Evolutionary conservation across 495 filamentous ascomycete species (phyloP).

Genomic region (Hyaloscypha variabilis): DNA sequence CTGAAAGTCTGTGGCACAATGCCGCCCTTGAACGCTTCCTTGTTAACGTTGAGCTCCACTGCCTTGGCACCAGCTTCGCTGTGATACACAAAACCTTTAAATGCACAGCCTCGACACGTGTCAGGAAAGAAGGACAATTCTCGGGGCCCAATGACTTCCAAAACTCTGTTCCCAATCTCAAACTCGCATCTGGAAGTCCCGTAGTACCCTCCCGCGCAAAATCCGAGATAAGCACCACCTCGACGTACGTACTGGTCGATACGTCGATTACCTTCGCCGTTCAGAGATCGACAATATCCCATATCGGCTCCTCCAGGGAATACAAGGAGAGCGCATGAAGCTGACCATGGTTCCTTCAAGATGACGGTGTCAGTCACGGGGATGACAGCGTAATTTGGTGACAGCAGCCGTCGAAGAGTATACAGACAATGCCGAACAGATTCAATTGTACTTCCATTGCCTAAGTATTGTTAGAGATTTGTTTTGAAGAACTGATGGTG

Average conservation of each 20-base stretch:
- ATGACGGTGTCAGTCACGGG: slow-evolving; percentile 77
- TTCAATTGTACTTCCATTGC: slow-evolving; percentile 81
- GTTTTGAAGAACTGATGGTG: background rate
- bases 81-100: slow-evolving; percentile 87
- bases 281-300: slow-evolving; percentile 85
- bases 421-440: slow-evolving; percentile 90
- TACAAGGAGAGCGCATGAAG: slow-evolving; percentile 85
- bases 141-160: slow-evolving; percentile 85
- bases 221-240: slow-evolving; percentile 86
- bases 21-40: slow-evolving; percentile 54
- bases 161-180: slow-evolving; percentile 76
- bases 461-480: slow-evolving; percentile 42
- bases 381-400: slow-evolving; percentile 90
- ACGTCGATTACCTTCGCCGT: slow-evolving; percentile 82
- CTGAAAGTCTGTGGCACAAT: slow-evolving; percentile 57
- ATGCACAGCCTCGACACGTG: slow-evolving; percentile 82
- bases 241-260: slow-evolving; percentile 83
- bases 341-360: slow-evolving; percentile 88
- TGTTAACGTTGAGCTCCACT: slow-evolving; percentile 65
- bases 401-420: slow-evolving; percentile 85
- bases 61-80: slow-evolving; percentile 86
- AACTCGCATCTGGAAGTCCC: slow-evolving; percentile 83
- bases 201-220: slow-evolving; percentile 96
- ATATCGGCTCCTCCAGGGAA: slow-evolving; percentile 95
- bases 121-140: slow-evolving; percentile 91